A percentile compares a stretch with the other conserved stretches of the same genome.
Conservation (phyloP, 1,139 yeast genomes). For the Geotrichum phurueaensis region DNA sequence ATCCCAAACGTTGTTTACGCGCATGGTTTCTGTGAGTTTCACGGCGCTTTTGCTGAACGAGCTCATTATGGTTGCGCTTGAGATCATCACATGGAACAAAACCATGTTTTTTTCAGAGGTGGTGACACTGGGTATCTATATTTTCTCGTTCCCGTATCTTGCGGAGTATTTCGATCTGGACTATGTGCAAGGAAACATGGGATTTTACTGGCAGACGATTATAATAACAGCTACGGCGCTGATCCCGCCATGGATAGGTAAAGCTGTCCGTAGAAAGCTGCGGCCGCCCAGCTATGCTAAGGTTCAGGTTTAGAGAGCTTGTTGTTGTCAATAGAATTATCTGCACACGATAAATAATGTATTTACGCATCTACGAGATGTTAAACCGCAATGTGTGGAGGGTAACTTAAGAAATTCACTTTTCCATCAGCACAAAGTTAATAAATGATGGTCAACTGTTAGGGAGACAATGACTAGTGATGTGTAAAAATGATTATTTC, state of each 20-base stretch:
- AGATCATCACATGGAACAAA: slow-evolving; percentile 83
- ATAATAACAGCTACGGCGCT: slow-evolving; percentile 65
- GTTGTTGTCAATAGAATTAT: background rate
- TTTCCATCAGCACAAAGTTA: too few species aligned
- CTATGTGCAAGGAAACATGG: slow-evolving; percentile 48
- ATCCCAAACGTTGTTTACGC: slow-evolving; percentile 48
- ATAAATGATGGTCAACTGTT: too few species aligned
- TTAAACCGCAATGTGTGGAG: background rate
- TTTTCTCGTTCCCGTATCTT: slow-evolving; percentile 74
- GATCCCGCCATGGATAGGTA: slow-evolving; percentile 84
- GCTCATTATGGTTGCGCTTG: slow-evolving; percentile 87
- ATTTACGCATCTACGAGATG: background rate
- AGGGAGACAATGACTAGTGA: background rate
- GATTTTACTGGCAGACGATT: slow-evolving; percentile 63
- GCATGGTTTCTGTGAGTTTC: slow-evolving; percentile 80
- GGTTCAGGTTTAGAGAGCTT: slow-evolving; percentile 48
- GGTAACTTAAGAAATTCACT: background rate
- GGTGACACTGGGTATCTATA: slow-evolving; percentile 59
- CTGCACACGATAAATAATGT: background rate
- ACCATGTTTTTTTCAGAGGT: slow-evolving; percentile 70
- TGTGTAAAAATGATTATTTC: background rate
- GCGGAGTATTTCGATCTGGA: slow-evolving; percentile 74
- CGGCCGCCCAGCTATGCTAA: slow-evolving; percentile 98
- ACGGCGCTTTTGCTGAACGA: slow-evolving; percentile 79
- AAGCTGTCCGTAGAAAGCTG: slow-evolving; percentile 63